Percentiles rank a stretch among this genome's conserved stretches.
These are phyloP conservation scores for Trichomonascaceae sp. DNA, from an alignment of 1,139 yeast species.

Conservation along the genomic window DNA sequence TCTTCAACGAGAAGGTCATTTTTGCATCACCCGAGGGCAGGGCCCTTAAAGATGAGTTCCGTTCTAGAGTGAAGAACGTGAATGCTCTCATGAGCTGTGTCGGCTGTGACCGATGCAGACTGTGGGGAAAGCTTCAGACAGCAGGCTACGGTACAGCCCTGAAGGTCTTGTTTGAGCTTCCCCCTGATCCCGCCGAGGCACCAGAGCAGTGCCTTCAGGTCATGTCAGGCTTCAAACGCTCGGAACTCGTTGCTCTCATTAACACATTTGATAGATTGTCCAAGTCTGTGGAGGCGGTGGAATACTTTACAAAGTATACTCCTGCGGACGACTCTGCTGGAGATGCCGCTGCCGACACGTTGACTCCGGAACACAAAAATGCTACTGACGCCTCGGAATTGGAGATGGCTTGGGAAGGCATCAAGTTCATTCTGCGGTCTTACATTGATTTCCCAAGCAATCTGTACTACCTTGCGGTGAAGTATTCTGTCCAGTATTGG, in stretches of 20 bases:
- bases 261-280: constrained; percentile 89
- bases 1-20: constrained; percentile 43
- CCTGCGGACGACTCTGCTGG: constrained; percentile 28
- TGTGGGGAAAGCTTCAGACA: constrained; percentile 97
- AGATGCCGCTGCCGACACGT: constrained; percentile 9
- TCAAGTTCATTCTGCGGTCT: constrained; percentile 51
- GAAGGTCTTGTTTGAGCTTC: constrained; percentile 74
- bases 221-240: constrained; percentile 48
- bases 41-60: constrained; percentile 62
- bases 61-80: constrained; percentile 74
- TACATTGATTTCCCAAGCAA: constrained; percentile 60
- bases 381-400: constrained; percentile 30
- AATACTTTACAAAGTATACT: constrained; percentile 33
- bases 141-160: constrained; percentile 96
- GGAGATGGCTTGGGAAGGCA: constrained; percentile 46
- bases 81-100: constrained; percentile 96
- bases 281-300: constrained; percentile 65
- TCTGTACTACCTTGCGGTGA: constrained; percentile 37
- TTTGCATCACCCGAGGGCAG: constrained; percentile 35
- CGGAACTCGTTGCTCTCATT: constrained; percentile 79
- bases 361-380: constrained; percentile 1
- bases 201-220: constrained; percentile 23
- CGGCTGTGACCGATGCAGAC: constrained; percentile 91
- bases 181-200: constrained; percentile 32
- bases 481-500: constrained; percentile 51